A percentile compares a stretch with the other conserved stretches of the same genome.
Conservation (phyloP, 2,329 filamentous ascomycete species). For the Waltergamsia citrina region DNA sequence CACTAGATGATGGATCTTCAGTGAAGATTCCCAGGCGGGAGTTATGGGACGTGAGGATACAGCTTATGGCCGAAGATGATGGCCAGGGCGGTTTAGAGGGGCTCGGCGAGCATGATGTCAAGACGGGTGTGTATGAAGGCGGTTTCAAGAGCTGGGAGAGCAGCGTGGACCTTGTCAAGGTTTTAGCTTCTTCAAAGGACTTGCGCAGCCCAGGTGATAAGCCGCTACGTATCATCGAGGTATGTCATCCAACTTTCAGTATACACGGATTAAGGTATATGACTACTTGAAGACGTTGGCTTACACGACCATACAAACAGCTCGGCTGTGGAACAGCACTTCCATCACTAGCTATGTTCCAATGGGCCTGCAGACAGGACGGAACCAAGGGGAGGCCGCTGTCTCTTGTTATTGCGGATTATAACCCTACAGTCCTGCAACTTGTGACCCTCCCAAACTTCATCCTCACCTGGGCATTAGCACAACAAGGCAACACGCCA, state of each 20-base stretch:
- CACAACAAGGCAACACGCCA: constrained; percentile 24
- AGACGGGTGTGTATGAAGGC: constrained; percentile 75
- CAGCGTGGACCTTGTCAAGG: constrained; percentile 68
- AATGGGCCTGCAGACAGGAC: constrained; percentile 47
- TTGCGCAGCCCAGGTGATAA: constrained; percentile 15
- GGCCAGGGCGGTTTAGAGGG: constrained; percentile 32
- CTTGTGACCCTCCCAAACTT: constrained; percentile 75
- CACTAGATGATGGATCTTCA: constrained; percentile 39
- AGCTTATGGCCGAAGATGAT: constrained; percentile 68
- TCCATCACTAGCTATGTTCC: constrained; percentile 62
- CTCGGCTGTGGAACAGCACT: constrained; percentile 73
- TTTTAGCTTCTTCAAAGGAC: constrained; percentile 37
- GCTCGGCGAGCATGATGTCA: constrained; percentile 63
- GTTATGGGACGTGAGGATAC: constrained; percentile 71
- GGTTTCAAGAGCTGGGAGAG: constrained; percentile 90
- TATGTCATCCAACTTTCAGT: constrained; percentile 20
- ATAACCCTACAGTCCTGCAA: constrained; percentile 68
- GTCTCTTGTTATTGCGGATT: constrained; percentile 64
- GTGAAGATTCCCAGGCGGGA: constrained; percentile 61
- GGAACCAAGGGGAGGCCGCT: constrained; percentile 23
- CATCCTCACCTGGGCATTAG: constrained; percentile 57
- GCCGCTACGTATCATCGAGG: constrained; percentile 42
- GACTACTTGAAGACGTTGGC: too few species aligned
- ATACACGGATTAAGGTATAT: too few species aligned
- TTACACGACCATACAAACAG: constrained; percentile 27